Percentiles rank a stretch among this genome's conserved stretches.
phyloP scores from a whole-genome alignment of 2,329 filamentous ascomycete genomes.

The Aspergillus unguis region DNA sequence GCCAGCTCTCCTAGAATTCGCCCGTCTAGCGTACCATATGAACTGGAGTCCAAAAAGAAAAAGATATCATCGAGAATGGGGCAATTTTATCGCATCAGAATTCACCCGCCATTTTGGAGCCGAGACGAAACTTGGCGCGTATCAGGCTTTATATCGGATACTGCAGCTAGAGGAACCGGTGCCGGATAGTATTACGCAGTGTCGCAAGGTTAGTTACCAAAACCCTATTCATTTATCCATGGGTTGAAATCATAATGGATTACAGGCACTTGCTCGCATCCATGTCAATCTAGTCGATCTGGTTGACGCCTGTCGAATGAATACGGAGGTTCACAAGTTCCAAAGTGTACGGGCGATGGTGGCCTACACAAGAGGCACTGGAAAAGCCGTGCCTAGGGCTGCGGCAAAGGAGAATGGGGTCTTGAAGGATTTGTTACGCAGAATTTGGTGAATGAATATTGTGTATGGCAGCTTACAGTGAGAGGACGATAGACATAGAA shows the following conservation, averaged over 20 bases:
- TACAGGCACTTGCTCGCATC: background rate
- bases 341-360: background rate
- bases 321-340: background rate
- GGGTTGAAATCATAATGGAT: background rate
- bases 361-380: background rate
- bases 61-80: background rate
- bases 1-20: too few relatives aligned
- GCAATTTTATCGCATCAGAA: background rate
- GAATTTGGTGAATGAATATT: background rate
- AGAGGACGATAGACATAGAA: too few relatives aligned
- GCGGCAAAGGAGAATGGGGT: background rate
- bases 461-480: too few relatives aligned
- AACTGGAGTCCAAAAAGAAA: background rate
- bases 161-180: background rate
- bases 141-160: background rate
- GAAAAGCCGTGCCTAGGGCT: background rate
- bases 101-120: background rate
- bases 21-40: too few relatives aligned
- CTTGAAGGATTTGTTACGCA: background rate
- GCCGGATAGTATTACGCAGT: background rate
- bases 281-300: background rate
- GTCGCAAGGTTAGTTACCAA: background rate
- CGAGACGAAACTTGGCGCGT: background rate
- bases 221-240: background rate
- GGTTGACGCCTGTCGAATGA: background rate